Conservation (phyloP, 73 alveolate genomes). For the Durusdinium trenchii region DNA sequence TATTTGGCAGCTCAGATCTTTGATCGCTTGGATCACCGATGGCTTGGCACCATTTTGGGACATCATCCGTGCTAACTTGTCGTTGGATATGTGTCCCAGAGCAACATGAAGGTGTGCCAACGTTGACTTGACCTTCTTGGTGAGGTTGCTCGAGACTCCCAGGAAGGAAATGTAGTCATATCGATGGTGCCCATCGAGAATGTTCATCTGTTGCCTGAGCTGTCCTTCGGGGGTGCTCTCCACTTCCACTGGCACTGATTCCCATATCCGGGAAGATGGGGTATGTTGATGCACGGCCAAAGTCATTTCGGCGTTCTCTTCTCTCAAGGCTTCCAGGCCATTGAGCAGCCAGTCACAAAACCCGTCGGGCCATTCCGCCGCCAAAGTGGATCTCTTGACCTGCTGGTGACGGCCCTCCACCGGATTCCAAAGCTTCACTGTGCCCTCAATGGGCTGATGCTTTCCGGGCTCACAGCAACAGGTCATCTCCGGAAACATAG, state of each 20-base stretch:
- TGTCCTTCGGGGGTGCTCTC: constrained; percentile 9
- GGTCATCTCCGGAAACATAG: not conserved
- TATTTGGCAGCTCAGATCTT: not conserved
- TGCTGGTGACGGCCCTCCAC: not conserved
- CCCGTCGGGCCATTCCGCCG: not conserved
- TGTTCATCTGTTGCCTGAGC: not conserved
- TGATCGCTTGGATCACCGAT: not conserved
- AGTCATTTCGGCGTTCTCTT: not conserved
- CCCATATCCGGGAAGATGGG: not conserved
- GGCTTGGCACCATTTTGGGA: not conserved
- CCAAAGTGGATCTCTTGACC: not conserved
- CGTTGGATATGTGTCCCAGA: not conserved
- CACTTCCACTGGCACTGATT: not conserved
- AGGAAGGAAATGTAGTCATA: constrained; percentile 37
- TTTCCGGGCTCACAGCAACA: not conserved
- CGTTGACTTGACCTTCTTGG: not conserved
- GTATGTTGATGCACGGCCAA: not conserved
- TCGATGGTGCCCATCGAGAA: not conserved
- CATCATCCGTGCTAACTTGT: not conserved
- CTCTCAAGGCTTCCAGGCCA: not conserved
- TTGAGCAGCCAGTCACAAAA: not conserved
- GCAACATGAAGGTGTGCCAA: constrained; percentile 34
- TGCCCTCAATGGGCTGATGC: not conserved
- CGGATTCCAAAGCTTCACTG: not conserved
- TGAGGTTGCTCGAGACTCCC: not conserved